Base-by-base conservation (phyloP, 2,329 filamentous ascomycete genomes). In the Hawksworthiomyces lignivorus region DNA sequence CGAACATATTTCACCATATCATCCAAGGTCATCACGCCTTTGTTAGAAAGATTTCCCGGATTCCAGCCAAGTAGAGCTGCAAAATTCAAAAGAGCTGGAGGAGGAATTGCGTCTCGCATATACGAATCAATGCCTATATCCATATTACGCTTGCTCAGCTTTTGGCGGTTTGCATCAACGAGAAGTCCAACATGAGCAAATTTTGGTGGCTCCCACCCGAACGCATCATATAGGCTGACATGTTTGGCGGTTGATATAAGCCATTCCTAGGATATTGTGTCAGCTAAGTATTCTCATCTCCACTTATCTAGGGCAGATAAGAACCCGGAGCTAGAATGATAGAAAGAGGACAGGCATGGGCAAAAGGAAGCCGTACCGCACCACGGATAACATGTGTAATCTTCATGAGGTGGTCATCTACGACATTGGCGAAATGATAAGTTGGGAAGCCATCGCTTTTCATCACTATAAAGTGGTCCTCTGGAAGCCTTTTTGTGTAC, bases 301-400 rank as follows among this genome's bases (percentile, higher is more conserved):
- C 12, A 8, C 3, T 4, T 26, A 8, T 26, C 12, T 26, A 26
- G 22, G 3, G n/a, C n/a, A n/a, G n/a, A n/a, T 45, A 32, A 17
- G 31, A 17, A 40, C 24, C 12, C 24, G 2, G 24, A 26, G 8
- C 24, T 36, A 20, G n/a, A n/a, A n/a, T n/a, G n/a, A 36, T 17
- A 15, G 29, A 21, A 17, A 37, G 9, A 6, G 27, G 4, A 11
- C 6, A 3, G n/a, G 14, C n/a, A n/a, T n/a, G n/a, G n/a, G n/a
- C n/a, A 19, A 28, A n/a, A 62, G 19, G 15, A 10, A n/a, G n/a
- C 62, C 73, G 54, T 63, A 84, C 82, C 20, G 84, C 82, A 40
- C 90, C 92, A 31, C 92, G 81, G 45, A 98, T 85, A 12, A 98
- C 92, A 61, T 97, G 90, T 0, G 89, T 96, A 51, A 98, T 94